phyloP scores from a whole-genome alignment of 202 grass and related monocot genomes.

The Zizania palustris region DNA sequence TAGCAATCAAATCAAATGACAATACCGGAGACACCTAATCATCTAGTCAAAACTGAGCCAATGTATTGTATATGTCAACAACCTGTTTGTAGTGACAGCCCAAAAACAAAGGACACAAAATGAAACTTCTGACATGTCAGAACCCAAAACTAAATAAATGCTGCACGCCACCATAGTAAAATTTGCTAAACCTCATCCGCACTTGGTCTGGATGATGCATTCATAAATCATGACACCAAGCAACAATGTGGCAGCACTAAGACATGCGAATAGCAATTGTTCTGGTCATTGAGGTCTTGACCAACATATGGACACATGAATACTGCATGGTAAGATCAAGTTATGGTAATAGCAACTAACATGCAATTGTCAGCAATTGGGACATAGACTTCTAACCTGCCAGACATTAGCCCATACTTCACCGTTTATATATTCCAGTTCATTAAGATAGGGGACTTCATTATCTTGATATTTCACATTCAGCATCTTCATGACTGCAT shows the following conservation, averaged over 20 bases:
- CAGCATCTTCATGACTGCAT: conserved; percentile 69
- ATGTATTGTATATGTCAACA: not conserved
- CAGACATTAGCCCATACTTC: conserved; percentile 99
- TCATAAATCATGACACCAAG: not conserved
- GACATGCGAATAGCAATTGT: conserved; percentile 4
- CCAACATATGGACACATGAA: not conserved
- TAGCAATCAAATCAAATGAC: not conserved
- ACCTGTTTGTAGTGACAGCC: not conserved
- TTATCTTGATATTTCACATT: conserved; percentile 77
- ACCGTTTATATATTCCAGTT: conserved; percentile 92
- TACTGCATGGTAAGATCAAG: conserved; percentile 7
- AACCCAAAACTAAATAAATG: not conserved
- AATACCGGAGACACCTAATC: not conserved
- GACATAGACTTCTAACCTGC: conserved; percentile 64
- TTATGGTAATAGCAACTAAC: conserved; percentile 4
- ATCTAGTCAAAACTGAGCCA: not conserved
- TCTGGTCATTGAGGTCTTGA: not conserved
- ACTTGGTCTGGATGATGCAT: conserved; percentile 23
- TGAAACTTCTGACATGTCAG: not conserved
- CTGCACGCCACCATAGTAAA: not conserved
- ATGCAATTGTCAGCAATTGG: conserved; percentile 26
- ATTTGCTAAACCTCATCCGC: not conserved
- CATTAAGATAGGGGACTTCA: conserved; percentile 76
- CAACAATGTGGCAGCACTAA: conserved; percentile 16
- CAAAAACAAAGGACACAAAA: not conserved